phyloP scores from a whole-genome alignment of 129 eudicot genomes.

The Heracleum sosnowskyi region DNA sequence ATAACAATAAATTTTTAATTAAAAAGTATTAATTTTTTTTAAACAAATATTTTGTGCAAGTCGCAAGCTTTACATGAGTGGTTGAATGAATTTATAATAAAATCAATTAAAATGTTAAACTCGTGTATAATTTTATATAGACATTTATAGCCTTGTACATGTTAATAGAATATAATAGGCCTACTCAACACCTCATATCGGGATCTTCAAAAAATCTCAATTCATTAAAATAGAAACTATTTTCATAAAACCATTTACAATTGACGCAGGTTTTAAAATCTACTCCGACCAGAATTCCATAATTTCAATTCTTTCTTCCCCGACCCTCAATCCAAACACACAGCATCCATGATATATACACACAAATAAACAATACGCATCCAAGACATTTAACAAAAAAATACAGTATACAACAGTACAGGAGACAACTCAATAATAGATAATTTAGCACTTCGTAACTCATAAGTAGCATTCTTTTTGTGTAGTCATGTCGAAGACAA shows the following conservation, averaged over 20 bases:
- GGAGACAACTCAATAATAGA: background rate
- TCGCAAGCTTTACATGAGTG: too few species aligned
- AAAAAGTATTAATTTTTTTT: too few species aligned
- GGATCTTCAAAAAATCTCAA: too few species aligned
- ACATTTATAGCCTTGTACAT: background rate
- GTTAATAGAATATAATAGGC: background rate
- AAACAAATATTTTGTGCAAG: too few species aligned
- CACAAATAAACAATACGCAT: background rate
- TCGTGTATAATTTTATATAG: background rate
- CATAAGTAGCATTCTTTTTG: too few species aligned
- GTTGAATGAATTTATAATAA: too few species aligned
- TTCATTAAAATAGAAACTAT: too few species aligned
- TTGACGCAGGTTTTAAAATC: too few species aligned
- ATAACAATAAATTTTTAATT: too few species aligned
- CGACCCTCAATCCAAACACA: background rate
- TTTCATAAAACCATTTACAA: background rate
- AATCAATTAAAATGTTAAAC: too few species aligned
- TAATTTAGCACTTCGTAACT: background rate
- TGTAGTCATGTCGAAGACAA: background rate
- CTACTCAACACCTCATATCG: background rate
- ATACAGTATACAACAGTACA: background rate
- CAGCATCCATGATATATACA: background rate
- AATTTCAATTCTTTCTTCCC: background rate
- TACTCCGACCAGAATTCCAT: background rate
- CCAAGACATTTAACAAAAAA: background rate